Evolutionary conservation across 2,329 filamentous ascomycete genomes (phyloP), one percentile per base, ranked within the genome.

Genomic region (Pezicula radicicola): DNA sequence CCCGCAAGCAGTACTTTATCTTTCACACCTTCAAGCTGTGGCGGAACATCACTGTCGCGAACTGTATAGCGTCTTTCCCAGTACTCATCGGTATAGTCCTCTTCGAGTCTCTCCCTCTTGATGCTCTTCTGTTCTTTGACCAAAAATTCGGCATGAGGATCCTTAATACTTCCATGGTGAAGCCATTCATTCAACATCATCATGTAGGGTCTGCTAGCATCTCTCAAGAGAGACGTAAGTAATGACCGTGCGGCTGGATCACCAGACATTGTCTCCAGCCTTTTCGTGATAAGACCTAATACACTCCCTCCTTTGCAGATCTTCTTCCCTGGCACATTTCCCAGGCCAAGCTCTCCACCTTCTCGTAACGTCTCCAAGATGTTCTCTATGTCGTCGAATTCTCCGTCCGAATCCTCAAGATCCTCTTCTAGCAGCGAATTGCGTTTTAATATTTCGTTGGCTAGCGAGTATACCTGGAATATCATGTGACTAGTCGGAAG

Each of bases 11-110:
- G 77, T 1, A 97, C 93, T 70, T 97, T 97, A 60, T 96, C 92
- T 67, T 94, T 94, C 60, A 97, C 88, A 27, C 82, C 85, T 66
- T 94, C 88, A 4, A 99, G 80, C 66, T 99, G 94, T 8, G 93
- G 92, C 3, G 94, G 94, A 1, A 97, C 86, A 54, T 96, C 89
- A 46, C 90, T 85, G 55, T 96, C 91, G 53, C 94, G 87, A 56
- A 99, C 88, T 4, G 94, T 97, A 67, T 99, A 99, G 57, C 94
- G 82, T 65, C 96, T 91, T 68, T 99, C 94, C 94, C 94, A 99
- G 70, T 99, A 99, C 65, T 99, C 94, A 68, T 99, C 94, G 0
- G 93, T 99, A 65, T 97, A 99, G 68, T 99, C 94, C 66, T 96
- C 87, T 65, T 97, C 91, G 3, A 99, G 75, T 53, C 89, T 82